Evolutionary conservation across 805 yeast species (phyloP).

Genomic region (Teunomyces barrocoloradensis): DNA sequence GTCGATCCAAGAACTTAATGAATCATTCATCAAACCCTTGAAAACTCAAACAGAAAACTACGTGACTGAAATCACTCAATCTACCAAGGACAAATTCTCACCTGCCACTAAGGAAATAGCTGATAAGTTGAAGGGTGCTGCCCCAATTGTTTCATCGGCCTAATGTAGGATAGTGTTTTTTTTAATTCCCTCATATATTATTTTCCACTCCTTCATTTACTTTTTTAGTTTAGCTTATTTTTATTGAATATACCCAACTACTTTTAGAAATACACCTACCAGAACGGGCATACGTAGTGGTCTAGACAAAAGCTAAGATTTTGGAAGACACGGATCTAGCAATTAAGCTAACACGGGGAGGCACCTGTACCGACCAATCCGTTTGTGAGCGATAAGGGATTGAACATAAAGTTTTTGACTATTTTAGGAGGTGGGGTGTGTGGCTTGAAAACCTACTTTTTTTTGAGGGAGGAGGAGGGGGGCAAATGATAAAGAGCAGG

Average conservation of each 20-base stretch:
- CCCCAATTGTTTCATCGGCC: slow-evolving; percentile 14
- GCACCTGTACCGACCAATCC: neutral
- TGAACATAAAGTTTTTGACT: neutral
- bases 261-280: neutral
- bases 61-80: slow-evolving; percentile 33
- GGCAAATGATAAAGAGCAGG: no score
- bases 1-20: slow-evolving; percentile 31
- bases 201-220: neutral
- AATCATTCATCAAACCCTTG: slow-evolving; percentile 38
- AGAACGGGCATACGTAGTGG: neutral
- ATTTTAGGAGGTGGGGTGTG: neutral
- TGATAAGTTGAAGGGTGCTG: slow-evolving; percentile 12
- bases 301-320: neutral
- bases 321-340: neutral
- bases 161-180: neutral
- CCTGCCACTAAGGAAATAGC: slow-evolving; percentile 8
- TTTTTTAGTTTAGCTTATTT: neutral
- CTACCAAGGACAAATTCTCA: slow-evolving; percentile 27
- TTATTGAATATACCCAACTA: neutral
- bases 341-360: neutral
- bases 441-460: no score
- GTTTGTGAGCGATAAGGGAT: neutral
- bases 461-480: no score
- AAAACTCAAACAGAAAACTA: slow-evolving; percentile 38
- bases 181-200: neutral